Percentiles rank a stretch among this genome's conserved stretches.
Conservation (phyloP, 2,329 filamentous ascomycete species). For the Verticillium zaregamsianum region DNA sequence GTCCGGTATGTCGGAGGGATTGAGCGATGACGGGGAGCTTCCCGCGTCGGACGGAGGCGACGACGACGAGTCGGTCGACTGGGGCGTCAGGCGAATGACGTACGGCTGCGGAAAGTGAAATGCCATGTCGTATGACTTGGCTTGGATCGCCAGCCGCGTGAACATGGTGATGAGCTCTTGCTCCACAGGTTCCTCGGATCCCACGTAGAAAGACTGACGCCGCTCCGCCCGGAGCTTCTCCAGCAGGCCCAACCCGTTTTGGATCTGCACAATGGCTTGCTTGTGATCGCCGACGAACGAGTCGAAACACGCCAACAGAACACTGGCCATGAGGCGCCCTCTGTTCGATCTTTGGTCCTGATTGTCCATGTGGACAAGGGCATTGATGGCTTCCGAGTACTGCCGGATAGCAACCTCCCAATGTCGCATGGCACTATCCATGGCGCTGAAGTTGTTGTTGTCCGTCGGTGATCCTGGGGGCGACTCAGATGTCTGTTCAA, state of each 20-base stretch:
- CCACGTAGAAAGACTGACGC: slow-evolving; percentile 30
- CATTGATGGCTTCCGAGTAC: slow-evolving; percentile 53
- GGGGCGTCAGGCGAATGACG: slow-evolving; percentile 48
- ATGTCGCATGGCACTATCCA: slow-evolving; percentile 41
- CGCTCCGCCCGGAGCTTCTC: slow-evolving; percentile 47
- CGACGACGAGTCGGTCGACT: slow-evolving; percentile 25
- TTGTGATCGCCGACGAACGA: slow-evolving; percentile 62
- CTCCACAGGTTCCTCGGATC: slow-evolving; percentile 46
- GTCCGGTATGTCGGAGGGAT: slow-evolving; percentile 33
- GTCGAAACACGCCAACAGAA: slow-evolving; percentile 65
- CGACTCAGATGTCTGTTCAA: slow-evolving; percentile 53
- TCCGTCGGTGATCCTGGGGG: slow-evolving; percentile 41
- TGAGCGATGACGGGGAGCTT: slow-evolving; percentile 35
- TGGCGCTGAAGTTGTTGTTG: slow-evolving; percentile 17
- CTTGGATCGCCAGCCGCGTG: slow-evolving; percentile 58
- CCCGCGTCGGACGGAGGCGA: slow-evolving; percentile 38
- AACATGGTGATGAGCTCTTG: slow-evolving; percentile 61
- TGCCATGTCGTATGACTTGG: slow-evolving; percentile 65
- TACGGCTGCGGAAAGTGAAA: slow-evolving; percentile 62
- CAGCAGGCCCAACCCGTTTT: slow-evolving; percentile 51
- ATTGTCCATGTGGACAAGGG: slow-evolving; percentile 39
- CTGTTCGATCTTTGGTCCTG: slow-evolving; percentile 42
- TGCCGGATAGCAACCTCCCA: slow-evolving; percentile 58
- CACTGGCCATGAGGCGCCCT: slow-evolving; percentile 58
- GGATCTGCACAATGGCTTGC: slow-evolving; percentile 58